phyloP scores from a whole-genome alignment of 768 basidiomycete species.

The Boletus edulis region DNA sequence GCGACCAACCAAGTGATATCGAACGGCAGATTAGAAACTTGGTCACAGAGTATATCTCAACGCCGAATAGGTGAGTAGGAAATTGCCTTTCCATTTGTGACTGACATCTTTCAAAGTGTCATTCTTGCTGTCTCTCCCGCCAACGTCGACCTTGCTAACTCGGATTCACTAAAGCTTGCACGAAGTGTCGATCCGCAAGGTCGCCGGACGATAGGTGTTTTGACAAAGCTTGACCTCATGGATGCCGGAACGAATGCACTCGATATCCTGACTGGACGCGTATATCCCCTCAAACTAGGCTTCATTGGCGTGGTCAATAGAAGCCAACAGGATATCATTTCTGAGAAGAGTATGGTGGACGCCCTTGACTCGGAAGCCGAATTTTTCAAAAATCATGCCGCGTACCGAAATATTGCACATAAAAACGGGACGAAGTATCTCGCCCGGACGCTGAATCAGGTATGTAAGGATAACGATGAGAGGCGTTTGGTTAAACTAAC shows the following conservation, averaged over 20 bases:
- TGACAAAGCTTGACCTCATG: slow-evolving; percentile 98
- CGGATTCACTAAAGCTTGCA: slow-evolving; percentile 95
- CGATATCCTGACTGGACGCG: slow-evolving; percentile 93
- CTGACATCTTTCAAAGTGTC: slow-evolving; percentile 53
- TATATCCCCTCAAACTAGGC: slow-evolving; percentile 96
- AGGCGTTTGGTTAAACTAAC: neutral
- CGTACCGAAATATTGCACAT: slow-evolving; percentile 94
- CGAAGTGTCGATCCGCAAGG: slow-evolving; percentile 95
- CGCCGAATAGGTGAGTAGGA: slow-evolving; percentile 81
- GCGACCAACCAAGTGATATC: slow-evolving; percentile 97
- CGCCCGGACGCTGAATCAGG: slow-evolving; percentile 91
- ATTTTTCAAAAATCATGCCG: slow-evolving; percentile 87
- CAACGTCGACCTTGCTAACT: slow-evolving; percentile 98
- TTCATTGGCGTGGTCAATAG: slow-evolving; percentile 98
- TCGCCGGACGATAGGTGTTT: slow-evolving; percentile 91
- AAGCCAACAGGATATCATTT: slow-evolving; percentile 95
- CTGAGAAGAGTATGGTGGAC: slow-evolving; percentile 79
- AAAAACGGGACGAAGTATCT: slow-evolving; percentile 97
- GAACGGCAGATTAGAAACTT: slow-evolving; percentile 94
- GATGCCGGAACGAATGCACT: slow-evolving; percentile 98
- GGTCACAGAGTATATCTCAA: slow-evolving; percentile 94
- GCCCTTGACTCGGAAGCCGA: slow-evolving; percentile 84
- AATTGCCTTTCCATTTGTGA: neutral
- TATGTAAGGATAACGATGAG: slow-evolving; percentile 33
- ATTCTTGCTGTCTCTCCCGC: slow-evolving; percentile 96